phyloP scores from a whole-genome alignment of 495 filamentous ascomycete species.

The Bryoglossum gracile region DNA sequence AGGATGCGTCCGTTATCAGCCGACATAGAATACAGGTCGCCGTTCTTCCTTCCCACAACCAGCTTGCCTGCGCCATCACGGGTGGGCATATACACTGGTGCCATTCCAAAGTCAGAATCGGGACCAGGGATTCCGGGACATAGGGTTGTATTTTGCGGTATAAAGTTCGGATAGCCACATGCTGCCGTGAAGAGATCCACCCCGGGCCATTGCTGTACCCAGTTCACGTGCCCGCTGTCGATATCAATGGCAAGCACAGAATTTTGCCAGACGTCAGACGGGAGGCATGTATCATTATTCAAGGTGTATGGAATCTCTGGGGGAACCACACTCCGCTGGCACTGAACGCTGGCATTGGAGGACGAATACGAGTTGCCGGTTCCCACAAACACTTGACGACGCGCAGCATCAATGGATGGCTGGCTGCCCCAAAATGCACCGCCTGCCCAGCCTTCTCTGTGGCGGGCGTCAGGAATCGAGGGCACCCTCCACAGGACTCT shows the following conservation, averaged over 20 bases:
- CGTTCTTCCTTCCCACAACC: conserved; percentile 35
- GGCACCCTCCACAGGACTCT: conserved; percentile 25
- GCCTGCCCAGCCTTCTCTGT: conserved; percentile 27
- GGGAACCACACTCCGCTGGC: conserved; percentile 11
- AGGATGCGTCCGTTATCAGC: conserved; percentile 26
- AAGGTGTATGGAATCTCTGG: not conserved
- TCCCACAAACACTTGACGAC: conserved; percentile 33
- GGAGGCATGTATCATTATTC: conserved; percentile 19
- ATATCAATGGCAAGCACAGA: conserved; percentile 30
- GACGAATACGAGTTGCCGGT: conserved; percentile 32
- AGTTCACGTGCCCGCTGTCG: conserved; percentile 26
- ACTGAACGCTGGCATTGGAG: conserved; percentile 19
- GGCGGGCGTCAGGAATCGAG: conserved; percentile 22
- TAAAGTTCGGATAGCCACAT: conserved; percentile 19
- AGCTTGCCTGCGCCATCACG: conserved; percentile 26
- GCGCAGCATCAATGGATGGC: conserved; percentile 30
- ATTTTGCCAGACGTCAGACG: conserved; percentile 29
- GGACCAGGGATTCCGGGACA: conserved; percentile 31
- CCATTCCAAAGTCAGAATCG: conserved; percentile 39
- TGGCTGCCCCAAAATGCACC: conserved; percentile 34
- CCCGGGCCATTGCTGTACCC: conserved; percentile 24
- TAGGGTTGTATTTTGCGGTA: conserved; percentile 13
- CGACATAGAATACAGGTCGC: conserved; percentile 28
- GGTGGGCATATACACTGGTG: conserved; percentile 30
- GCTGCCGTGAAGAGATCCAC: conserved; percentile 30